These are phyloP conservation scores for Oryza glaberrima DNA, from an alignment of 176 grass and related monocot genomes.

Conservation along the genomic window DNA sequence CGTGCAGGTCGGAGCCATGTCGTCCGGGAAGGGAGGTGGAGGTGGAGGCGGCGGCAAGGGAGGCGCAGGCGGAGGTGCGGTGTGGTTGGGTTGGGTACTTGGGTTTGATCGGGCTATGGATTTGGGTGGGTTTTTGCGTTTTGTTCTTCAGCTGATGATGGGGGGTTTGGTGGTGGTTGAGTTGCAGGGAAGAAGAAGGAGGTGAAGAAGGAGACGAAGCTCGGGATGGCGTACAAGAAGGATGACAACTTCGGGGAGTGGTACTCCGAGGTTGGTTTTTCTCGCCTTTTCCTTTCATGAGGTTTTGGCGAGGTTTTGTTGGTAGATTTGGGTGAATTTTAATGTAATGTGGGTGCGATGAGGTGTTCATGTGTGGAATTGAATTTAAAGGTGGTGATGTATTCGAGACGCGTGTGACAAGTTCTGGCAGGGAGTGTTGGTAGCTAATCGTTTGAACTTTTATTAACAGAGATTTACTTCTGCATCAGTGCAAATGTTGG, in stretches of 20 bases:
- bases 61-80: constrained; percentile 29
- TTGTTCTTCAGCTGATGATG: not conserved
- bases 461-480: not conserved
- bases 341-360: not conserved
- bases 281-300: not conserved
- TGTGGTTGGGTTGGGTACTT: not conserved
- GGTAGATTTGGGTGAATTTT: not conserved
- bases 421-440: too few species aligned
- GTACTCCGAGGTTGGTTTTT: constrained; percentile 79
- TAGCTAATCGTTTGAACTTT: not conserved
- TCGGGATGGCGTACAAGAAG: constrained; percentile 85
- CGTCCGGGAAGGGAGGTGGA: constrained; percentile 35
- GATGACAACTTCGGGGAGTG: constrained; percentile 91
- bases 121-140: not conserved
- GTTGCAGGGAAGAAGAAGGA: constrained; percentile 83
- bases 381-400: too few species aligned
- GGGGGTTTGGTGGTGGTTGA: not conserved
- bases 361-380: not conserved
- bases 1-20: constrained; percentile 39
- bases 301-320: not conserved
- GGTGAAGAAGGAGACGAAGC: constrained; percentile 94
- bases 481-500: not conserved
- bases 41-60: constrained; percentile 9
- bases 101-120: not conserved
- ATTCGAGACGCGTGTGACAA: not conserved